Percentiles rank a stretch among this genome's conserved stretches.
Conservation (phyloP, 2,329 filamentous ascomycete genomes). For the Fusarium burgessii region DNA sequence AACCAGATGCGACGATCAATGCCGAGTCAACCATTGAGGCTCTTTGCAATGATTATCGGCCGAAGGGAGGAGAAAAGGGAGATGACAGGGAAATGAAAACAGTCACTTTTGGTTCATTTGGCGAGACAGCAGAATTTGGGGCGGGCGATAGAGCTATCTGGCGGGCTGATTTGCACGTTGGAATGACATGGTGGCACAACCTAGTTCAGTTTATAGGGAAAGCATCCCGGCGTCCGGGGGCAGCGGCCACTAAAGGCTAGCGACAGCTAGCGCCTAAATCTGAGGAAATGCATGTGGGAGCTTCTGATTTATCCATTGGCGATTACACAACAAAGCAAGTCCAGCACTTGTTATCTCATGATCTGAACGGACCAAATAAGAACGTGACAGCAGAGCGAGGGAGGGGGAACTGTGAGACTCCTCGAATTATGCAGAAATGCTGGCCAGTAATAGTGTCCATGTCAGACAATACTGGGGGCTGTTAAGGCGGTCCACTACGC, state of each 20-base stretch:
- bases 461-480: conserved; percentile 21
- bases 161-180: conserved; percentile 23
- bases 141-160: conserved; percentile 12
- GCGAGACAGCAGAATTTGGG: conserved; percentile 7
- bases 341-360: conserved; percentile 14
- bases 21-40: conserved; percentile 29
- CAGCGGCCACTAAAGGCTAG: conserved; percentile 38
- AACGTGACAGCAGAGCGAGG: conserved; percentile 30
- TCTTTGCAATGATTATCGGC: conserved; percentile 21
- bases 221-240: conserved; percentile 24
- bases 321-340: conserved; percentile 3
- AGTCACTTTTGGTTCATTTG: conserved; percentile 21
- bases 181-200: conserved; percentile 6
- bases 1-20: conserved; percentile 22
- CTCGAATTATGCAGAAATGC: conserved; percentile 10
- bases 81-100: conserved; percentile 25
- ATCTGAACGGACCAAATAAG: conserved; percentile 19
- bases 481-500: conserved; percentile 15
- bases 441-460: conserved; percentile 20
- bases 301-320: conserved; percentile 28
- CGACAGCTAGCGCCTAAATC: conserved; percentile 30
- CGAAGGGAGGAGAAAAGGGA: conserved; percentile 21
- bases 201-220: conserved; percentile 29
- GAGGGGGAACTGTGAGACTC: conserved; percentile 18
- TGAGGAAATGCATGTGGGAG: conserved; percentile 13